phyloP scores from a whole-genome alignment of 768 basidiomycete genomes.

The Pulveroboletus sp. region DNA sequence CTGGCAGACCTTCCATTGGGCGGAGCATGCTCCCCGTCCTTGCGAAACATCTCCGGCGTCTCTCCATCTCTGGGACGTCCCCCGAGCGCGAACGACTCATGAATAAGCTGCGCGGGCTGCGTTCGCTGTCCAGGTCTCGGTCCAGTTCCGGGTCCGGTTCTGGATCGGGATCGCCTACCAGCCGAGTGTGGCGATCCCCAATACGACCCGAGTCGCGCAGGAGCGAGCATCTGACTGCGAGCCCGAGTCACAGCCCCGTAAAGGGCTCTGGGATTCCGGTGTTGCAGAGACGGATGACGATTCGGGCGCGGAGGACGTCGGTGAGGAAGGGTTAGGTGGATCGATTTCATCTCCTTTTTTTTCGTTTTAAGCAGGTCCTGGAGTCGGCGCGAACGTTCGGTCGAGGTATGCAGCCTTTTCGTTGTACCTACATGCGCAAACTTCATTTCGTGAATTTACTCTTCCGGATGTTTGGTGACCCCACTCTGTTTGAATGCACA shows the following conservation, averaged over 20 bases:
- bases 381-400: no score
- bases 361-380: no score
- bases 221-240: slow-evolving; percentile 12
- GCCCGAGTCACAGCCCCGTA: slow-evolving; percentile 18
- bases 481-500: no score
- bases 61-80: slow-evolving; percentile 17
- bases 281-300: slow-evolving; percentile 27
- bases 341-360: no score
- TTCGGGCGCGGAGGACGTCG: slow-evolving; percentile 20
- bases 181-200: slow-evolving; percentile 17
- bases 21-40: slow-evolving; percentile 31
- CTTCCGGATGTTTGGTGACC: no score
- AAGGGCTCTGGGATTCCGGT: slow-evolving; percentile 29
- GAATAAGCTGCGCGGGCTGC: slow-evolving; percentile 22
- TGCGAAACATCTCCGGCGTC: slow-evolving; percentile 23
- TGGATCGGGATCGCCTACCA: slow-evolving; percentile 4
- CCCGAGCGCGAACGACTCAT: slow-evolving; percentile 24
- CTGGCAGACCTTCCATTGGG: slow-evolving; percentile 6
- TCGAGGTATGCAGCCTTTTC: no score
- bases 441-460: no score
- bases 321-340: slow-evolving; percentile 19
- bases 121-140: slow-evolving; percentile 14
- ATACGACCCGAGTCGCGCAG: slow-evolving; percentile 14
- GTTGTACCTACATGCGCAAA: no score
- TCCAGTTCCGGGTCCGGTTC: not conserved